A percentile compares a stretch with the other conserved stretches of the same genome.
These are phyloP conservation scores for Micractinium conductrix DNA, from an alignment of 139 green algal species.

Conservation along the genomic window DNA sequence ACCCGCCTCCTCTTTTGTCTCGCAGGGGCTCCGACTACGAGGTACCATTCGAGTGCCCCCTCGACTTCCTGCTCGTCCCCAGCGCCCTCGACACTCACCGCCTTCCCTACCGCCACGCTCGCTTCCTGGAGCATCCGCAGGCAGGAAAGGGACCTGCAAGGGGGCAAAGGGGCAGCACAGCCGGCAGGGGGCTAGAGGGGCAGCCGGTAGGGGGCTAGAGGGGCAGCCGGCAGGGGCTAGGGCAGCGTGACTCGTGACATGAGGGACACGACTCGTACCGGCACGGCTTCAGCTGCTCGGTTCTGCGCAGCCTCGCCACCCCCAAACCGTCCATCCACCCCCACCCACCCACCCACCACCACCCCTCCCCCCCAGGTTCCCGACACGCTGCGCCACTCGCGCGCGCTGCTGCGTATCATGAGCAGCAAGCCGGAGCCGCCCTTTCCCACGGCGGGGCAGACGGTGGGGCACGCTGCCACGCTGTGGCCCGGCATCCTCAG, in stretches of 20 bases:
- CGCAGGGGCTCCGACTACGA: slow-evolving; percentile 13
- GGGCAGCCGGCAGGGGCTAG: no score
- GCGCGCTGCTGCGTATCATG: background rate
- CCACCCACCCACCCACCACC: background rate
- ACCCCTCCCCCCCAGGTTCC: slow-evolving; percentile 7
- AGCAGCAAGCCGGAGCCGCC: background rate
- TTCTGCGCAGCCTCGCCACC: no score
- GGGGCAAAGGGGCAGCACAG: no score
- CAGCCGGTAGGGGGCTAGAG: no score
- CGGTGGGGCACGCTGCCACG: background rate
- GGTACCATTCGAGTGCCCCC: slow-evolving; percentile 15
- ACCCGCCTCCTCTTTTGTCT: background rate
- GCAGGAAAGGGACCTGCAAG: no score
- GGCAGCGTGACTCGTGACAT: no score
- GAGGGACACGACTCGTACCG: no score
- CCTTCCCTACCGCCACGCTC: background rate
- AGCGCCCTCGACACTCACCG: background rate
- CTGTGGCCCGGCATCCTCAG: slow-evolving; percentile 9
- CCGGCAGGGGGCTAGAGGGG: no score
- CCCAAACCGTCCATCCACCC: no score
- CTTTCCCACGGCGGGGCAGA: background rate
- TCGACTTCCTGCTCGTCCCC: background rate
- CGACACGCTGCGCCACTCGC: background rate
- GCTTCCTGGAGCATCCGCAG: slow-evolving; percentile 12
- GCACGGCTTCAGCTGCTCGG: no score